A percentile compares a stretch with the other conserved stretches of the same genome.
Conservation (phyloP, 148 eudicot genomes). For the Selenicereus undatus region DNA sequence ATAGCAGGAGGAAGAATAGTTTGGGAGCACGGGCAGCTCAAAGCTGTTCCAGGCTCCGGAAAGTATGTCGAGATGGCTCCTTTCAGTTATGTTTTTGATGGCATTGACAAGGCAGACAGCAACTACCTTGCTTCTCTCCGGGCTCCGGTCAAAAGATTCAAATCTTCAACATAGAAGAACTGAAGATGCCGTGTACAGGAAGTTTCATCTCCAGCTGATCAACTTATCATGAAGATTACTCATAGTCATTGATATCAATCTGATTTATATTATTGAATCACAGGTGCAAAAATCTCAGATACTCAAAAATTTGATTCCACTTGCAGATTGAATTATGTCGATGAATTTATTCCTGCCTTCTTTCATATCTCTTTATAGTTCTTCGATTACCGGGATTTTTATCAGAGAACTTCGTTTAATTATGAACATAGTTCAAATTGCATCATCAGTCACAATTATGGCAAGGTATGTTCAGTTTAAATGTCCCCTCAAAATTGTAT, state of each 20-base stretch:
- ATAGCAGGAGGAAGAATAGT: slow-evolving; percentile 88
- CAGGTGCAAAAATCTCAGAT: not conserved
- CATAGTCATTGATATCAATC: slow-evolving; percentile 1
- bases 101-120: slow-evolving; percentile 67
- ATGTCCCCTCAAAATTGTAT: too few species aligned
- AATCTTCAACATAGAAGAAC: slow-evolving; percentile 26
- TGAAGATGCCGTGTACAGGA: slow-evolving; percentile 11
- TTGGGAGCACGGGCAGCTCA: slow-evolving; percentile 71
- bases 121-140: slow-evolving; percentile 66
- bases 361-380: too few species aligned
- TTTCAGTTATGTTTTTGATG: slow-evolving; percentile 68
- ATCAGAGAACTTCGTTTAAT: too few species aligned
- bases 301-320: not conserved
- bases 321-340: not conserved
- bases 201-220: not conserved
- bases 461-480: too few species aligned
- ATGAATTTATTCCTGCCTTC: too few species aligned
- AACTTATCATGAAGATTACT: not conserved
- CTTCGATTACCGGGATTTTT: too few species aligned
- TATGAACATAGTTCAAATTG: too few species aligned
- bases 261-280: not conserved
- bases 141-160: slow-evolving; percentile 74
- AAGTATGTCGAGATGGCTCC: slow-evolving; percentile 84
- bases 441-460: too few species aligned
- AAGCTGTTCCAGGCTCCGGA: slow-evolving; percentile 69